A percentile compares a stretch with the other conserved stretches of the same genome.
Conservation (phyloP, 208 protist species). For the Trypanosoma melophagium region DNA sequence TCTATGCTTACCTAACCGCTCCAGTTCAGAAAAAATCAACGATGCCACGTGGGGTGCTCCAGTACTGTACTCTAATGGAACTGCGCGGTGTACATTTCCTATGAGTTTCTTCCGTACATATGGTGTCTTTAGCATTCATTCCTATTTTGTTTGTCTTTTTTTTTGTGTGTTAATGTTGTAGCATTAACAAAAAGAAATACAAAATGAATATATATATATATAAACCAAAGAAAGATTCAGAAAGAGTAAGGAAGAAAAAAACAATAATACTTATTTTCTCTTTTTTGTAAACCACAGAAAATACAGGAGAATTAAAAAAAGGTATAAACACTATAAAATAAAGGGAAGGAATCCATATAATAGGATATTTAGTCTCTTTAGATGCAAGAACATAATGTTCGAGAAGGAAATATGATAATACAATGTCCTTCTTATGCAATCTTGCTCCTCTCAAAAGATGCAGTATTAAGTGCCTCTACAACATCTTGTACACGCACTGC, state of each 20-base stretch:
- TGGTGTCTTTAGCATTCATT: constrained; percentile 32
- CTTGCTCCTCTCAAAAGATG: constrained; percentile 1
- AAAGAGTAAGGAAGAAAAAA: neutral
- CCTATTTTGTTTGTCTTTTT: neutral
- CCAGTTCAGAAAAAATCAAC: constrained; percentile 1
- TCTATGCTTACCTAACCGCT: neutral
- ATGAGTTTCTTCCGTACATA: constrained; percentile 16
- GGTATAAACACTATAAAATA: neutral
- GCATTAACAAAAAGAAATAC: neutral
- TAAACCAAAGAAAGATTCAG: neutral
- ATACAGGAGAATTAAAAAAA: neutral
- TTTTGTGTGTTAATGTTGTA: neutral
- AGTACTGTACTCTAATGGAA: constrained; percentile 18
- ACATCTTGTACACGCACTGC: constrained; percentile 67
- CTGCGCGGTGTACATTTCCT: neutral
- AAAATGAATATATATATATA: too few species aligned
- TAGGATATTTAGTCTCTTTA: too few species aligned
- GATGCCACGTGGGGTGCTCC: neutral
- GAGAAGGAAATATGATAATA: neutral
- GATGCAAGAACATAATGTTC: neutral
- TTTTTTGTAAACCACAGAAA: neutral
- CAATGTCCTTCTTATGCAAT: constrained; percentile 6
- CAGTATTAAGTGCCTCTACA: constrained; percentile 36
- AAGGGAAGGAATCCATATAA: too few species aligned
- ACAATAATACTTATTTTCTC: neutral